These are phyloP conservation scores for Cornus kousa DNA, from an alignment of 148 eudicot species.

Conservation along the genomic window DNA sequence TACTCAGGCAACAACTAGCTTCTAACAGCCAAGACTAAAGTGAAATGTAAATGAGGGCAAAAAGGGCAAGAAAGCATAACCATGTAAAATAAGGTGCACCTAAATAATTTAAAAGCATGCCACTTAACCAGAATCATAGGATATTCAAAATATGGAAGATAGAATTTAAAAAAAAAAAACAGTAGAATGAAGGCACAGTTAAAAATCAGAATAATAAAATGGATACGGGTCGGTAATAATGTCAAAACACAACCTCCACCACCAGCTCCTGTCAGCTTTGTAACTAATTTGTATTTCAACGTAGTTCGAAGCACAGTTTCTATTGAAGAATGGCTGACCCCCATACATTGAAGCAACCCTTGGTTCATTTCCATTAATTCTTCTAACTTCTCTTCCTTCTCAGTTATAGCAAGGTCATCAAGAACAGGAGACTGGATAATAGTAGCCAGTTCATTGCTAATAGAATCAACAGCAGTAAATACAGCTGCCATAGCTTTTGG, in stretches of 20 bases:
- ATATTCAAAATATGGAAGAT: background rate
- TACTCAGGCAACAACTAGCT: background rate
- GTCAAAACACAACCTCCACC: constrained; percentile 98
- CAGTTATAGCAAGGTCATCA: constrained; percentile 53
- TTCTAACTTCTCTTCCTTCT: constrained; percentile 73
- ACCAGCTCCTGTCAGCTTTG: constrained; percentile 97
- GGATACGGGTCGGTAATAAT: constrained; percentile 88
- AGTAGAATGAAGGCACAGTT: background rate
- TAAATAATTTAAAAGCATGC: background rate
- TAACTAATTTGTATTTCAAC: constrained; percentile 67
- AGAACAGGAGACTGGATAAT: constrained; percentile 59
- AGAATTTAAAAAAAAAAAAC: background rate
- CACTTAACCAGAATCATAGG: background rate
- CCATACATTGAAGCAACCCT: constrained; percentile 94
- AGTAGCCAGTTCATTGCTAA: constrained; percentile 74
- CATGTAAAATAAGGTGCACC: too few relatives aligned
- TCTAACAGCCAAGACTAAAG: background rate
- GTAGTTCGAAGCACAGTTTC: constrained; percentile 83
- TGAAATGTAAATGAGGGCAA: background rate
- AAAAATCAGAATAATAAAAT: constrained; percentile 9
- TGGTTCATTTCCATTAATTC: constrained; percentile 98
- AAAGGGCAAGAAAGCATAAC: too few relatives aligned
- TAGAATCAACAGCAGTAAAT: constrained; percentile 82
- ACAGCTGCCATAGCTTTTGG: constrained; percentile 74
- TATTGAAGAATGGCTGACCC: constrained; percentile 90